Percentiles rank a stretch among this genome's conserved stretches.
Evolutionary conservation across 768 basidiomycete genomes (phyloP).

Genomic region (Calvatia gigantea): DNA sequence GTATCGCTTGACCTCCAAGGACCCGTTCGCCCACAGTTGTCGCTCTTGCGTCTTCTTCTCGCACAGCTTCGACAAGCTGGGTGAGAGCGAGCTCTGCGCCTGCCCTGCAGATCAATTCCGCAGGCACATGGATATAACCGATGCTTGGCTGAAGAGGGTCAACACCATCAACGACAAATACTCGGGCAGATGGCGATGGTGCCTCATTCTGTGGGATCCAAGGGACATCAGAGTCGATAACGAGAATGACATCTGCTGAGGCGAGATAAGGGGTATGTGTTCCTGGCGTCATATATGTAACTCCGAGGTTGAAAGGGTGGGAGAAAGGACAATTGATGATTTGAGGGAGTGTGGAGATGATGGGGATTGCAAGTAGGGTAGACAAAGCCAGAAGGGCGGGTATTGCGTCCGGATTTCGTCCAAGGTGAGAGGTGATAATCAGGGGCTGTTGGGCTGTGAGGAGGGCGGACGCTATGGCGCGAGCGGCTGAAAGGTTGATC

Average conservation of each 20-base stretch:
- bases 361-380: conserved; percentile 47
- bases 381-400: conserved; percentile 45
- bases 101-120: conserved; percentile 55
- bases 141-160: conserved; percentile 54
- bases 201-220: conserved; percentile 54
- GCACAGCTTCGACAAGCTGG: conserved; percentile 40
- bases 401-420: conserved; percentile 49
- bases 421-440: conserved; percentile 62
- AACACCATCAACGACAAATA: conserved; percentile 60
- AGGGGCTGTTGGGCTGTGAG: conserved; percentile 49
- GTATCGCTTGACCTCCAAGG: conserved; percentile 11
- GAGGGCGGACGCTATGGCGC: conserved; percentile 45
- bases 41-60: conserved; percentile 21
- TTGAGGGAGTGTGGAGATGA: conserved; percentile 49
- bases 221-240: conserved; percentile 64
- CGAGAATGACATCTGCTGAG: conserved; percentile 57
- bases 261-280: conserved; percentile 45
- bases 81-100: conserved; percentile 49
- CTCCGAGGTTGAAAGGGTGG: conserved; percentile 51
- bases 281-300: conserved; percentile 43
- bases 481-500: conserved; percentile 22
- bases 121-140: conserved; percentile 51
- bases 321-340: conserved; percentile 52
- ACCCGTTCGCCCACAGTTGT: conserved; percentile 22
- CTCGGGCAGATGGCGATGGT: conserved; percentile 38